Evolutionary conservation across 225 moss, liverwort and hornwort species (phyloP).

Genomic region (Rhytidiadelphus loreus): DNA sequence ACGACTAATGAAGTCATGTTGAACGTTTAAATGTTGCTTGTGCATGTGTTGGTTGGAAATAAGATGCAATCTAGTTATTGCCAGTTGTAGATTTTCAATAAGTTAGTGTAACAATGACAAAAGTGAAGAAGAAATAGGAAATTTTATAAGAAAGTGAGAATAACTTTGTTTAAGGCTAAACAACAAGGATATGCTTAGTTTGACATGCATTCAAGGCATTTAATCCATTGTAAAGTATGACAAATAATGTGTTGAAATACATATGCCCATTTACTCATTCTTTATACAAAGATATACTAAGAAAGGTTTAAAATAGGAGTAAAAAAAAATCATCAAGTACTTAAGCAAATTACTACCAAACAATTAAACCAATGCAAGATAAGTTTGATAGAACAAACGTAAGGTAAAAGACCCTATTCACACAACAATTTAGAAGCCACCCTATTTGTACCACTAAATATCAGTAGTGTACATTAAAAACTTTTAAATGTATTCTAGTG

Average conservation of each 20-base stretch:
- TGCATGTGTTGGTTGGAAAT: background rate
- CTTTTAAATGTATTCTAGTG: background rate
- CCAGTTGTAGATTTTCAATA: background rate
- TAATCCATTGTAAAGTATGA: background rate
- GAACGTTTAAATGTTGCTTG: background rate
- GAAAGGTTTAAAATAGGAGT: background rate
- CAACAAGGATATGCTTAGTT: background rate
- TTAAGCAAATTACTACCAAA: background rate
- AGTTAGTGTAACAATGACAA: background rate
- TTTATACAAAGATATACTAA: no score
- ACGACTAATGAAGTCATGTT: background rate
- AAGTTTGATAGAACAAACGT: background rate
- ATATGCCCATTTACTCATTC: background rate
- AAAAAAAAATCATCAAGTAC: background rate
- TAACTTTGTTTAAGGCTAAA: background rate
- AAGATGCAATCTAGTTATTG: background rate
- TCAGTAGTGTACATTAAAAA: background rate
- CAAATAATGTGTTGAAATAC: background rate
- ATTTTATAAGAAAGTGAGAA: background rate
- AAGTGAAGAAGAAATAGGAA: background rate
- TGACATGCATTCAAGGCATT: background rate
- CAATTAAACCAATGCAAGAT: background rate
- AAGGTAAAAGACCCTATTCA: background rate
- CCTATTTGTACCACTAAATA: fast-evolving
- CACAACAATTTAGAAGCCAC: fast-evolving